Evolutionary conservation across 495 filamentous ascomycete species (phyloP).

Genomic region (Talaromyces trachyspermus): DNA sequence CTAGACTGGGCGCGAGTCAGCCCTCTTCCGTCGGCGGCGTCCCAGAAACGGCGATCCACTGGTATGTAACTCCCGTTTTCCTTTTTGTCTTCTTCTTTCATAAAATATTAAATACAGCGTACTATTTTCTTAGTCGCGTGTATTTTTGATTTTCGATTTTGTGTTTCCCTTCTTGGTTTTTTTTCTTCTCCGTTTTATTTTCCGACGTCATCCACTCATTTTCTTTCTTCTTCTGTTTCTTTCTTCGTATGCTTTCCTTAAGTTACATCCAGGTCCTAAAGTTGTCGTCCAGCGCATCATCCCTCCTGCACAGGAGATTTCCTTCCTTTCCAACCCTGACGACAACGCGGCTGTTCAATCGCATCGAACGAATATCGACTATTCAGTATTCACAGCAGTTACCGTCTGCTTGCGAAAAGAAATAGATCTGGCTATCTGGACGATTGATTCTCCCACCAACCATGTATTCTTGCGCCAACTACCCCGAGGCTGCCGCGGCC

Average conservation of each 20-base stretch:
- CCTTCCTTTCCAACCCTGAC: constrained; percentile 5
- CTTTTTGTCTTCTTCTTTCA: constrained; percentile 1
- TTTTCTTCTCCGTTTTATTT: constrained; percentile 6
- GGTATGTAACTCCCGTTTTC: not conserved
- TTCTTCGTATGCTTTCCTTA: not conserved
- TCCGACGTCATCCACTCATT: constrained; percentile 11
- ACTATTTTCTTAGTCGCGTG: constrained; percentile 9
- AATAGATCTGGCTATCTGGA: constrained; percentile 2
- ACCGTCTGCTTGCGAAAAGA: not conserved
- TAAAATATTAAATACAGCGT: not conserved
- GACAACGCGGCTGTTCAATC: too few relatives aligned
- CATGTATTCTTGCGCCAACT: constrained; percentile 47
- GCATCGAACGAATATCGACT: too few relatives aligned
- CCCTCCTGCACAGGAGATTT: constrained; percentile 5
- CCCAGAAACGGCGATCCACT: too few relatives aligned
- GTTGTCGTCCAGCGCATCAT: not conserved
- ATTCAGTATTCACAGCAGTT: too few relatives aligned
- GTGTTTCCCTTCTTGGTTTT: constrained; percentile 8
- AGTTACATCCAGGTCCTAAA: not conserved
- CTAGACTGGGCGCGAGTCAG: too few relatives aligned
- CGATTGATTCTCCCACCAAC: constrained; percentile 1
- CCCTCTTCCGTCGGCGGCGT: constrained; percentile 4
- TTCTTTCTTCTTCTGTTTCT: constrained; percentile 10
- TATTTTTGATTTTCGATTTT: too few relatives aligned
- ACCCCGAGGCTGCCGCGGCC: constrained; percentile 45